These are phyloP conservation scores for Pelargonium myrrhifolium DNA, from an alignment of 441 rosid species.

Conservation along the genomic window DNA sequence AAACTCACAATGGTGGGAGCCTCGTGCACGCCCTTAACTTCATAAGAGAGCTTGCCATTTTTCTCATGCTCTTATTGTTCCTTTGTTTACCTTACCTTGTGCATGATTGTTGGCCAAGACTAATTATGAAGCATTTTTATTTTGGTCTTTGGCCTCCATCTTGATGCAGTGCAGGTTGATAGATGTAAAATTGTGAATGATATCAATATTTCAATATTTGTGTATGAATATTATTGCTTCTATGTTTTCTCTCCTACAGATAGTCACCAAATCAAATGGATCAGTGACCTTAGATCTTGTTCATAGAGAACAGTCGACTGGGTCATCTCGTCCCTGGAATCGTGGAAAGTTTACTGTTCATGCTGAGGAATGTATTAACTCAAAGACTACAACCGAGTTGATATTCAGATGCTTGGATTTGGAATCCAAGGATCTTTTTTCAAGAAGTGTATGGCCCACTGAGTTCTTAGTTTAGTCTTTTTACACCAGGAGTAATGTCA, in stretches of 20 bases:
- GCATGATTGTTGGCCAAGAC: background rate
- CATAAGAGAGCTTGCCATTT: background rate
- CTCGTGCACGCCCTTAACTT: background rate
- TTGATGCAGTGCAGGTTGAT: background rate
- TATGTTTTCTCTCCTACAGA: constrained; percentile 31
- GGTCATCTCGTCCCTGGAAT: constrained; percentile 29
- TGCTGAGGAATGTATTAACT: constrained; percentile 78
- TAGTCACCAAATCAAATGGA: constrained; percentile 58
- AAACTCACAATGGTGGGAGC: background rate
- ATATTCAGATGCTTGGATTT: constrained; percentile 62
- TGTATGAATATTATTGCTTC: constrained; percentile 15
- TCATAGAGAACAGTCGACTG: constrained; percentile 38
- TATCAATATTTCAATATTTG: background rate
- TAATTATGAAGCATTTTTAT: background rate
- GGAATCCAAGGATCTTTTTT: constrained; percentile 69
- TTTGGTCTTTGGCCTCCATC: constrained; percentile 1
- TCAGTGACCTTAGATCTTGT: constrained; percentile 55
- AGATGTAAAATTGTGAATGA: background rate
- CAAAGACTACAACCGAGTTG: constrained; percentile 64
- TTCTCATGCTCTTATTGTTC: background rate
- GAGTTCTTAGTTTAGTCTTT: constrained; percentile 12
- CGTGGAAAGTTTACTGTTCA: constrained; percentile 62
- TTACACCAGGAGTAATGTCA: constrained; percentile 9
- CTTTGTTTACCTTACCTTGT: background rate
- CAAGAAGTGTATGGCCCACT: constrained; percentile 60